phyloP scores from a whole-genome alignment of 495 filamentous ascomycete genomes.

The Antarctomyces pellizariae region DNA sequence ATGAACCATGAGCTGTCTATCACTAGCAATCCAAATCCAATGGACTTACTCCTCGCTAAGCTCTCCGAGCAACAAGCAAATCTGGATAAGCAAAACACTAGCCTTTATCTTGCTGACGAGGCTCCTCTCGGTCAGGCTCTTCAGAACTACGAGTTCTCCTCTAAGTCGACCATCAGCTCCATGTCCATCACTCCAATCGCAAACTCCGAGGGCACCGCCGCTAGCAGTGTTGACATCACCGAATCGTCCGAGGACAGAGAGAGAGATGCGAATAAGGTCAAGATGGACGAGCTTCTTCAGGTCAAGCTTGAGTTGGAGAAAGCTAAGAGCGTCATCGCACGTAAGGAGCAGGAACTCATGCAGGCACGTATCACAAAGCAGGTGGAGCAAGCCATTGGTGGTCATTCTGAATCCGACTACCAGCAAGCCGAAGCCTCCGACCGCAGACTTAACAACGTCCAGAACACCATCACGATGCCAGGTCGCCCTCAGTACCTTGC shows the following conservation, averaged over 20 bases:
- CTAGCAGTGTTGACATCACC: constrained; percentile 22
- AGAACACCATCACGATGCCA: constrained; percentile 27
- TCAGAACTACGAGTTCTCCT: constrained; percentile 18
- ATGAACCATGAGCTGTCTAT: constrained; percentile 18
- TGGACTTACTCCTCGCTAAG: constrained; percentile 41
- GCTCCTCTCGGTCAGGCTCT: too few relatives aligned
- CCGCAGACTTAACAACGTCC: constrained; percentile 27
- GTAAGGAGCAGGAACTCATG: constrained; percentile 63
- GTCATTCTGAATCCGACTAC: constrained; percentile 30
- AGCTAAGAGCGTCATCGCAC: constrained; percentile 56
- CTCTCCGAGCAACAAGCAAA: constrained; percentile 40
- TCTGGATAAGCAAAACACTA: constrained; percentile 30
- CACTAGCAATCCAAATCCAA: constrained; percentile 12
- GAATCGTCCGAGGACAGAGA: constrained; percentile 12
- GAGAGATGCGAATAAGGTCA: constrained; percentile 11
- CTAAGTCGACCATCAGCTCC: constrained; percentile 25
- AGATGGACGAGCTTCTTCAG: constrained; percentile 22
- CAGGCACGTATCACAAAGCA: constrained; percentile 55
- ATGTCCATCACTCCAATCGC: constrained; percentile 33
- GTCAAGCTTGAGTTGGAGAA: constrained; percentile 52
- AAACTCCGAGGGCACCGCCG: constrained; percentile 16
- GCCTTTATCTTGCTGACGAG: too few relatives aligned
- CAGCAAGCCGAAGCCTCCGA: constrained; percentile 9
- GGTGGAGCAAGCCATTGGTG: constrained; percentile 45
- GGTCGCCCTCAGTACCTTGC: constrained; percentile 25